phyloP scores from a whole-genome alignment of 192 early-diverging fungal genomes.

The Rhizophagus prolifer region DNA sequence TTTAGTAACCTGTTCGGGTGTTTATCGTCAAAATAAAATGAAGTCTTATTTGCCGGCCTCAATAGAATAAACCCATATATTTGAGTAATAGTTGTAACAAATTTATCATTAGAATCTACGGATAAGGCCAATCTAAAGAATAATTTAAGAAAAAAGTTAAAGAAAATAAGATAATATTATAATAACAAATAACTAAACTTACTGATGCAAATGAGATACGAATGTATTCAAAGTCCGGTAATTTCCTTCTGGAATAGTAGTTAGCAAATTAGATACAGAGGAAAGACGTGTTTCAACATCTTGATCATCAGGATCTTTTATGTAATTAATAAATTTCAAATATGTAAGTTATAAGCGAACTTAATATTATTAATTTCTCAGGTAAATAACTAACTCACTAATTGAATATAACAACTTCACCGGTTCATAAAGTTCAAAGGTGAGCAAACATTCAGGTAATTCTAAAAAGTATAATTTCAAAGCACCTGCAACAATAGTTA shows the following conservation, averaged over 20 bases:
- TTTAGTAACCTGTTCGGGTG: conserved; percentile 42
- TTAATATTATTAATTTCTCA: background rate
- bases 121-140: conserved; percentile 33
- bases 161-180: background rate
- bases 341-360: background rate
- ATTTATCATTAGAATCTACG: conserved; percentile 34
- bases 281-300: conserved; percentile 36
- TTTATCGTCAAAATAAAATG: conserved; percentile 44
- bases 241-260: conserved; percentile 41
- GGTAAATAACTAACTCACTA: conserved; percentile 35
- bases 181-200: conserved; percentile 19
- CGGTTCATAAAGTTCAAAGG: conserved; percentile 69
- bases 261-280: conserved; percentile 49
- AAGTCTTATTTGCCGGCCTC: conserved; percentile 41
- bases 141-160: background rate
- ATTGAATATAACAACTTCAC: conserved; percentile 63
- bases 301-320: conserved; percentile 29
- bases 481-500: conserved; percentile 56
- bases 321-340: background rate
- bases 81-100: conserved; percentile 40
- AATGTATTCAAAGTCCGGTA: conserved; percentile 49
- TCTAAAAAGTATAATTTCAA: conserved; percentile 72
- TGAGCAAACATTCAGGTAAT: conserved; percentile 64
- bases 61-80: conserved; percentile 51
- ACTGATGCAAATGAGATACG: conserved; percentile 33